phyloP scores from a whole-genome alignment of 2,329 filamentous ascomycete species.

The Penicillium sp. region DNA sequence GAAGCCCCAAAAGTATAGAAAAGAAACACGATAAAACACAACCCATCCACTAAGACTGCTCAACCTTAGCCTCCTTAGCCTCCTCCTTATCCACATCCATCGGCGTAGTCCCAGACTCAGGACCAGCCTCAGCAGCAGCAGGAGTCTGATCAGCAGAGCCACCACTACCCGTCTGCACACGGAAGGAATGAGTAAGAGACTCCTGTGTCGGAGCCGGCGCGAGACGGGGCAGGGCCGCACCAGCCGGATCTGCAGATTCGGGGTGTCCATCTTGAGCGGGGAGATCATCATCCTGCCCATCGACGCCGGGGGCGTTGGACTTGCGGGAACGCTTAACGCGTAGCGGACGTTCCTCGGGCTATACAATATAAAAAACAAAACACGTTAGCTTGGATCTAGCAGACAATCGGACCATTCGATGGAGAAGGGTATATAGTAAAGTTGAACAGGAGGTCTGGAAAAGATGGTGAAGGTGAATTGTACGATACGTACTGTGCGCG shows the following conservation, averaged over 20 bases:
- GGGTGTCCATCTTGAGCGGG: constrained; percentile 21
- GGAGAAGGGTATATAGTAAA: neutral
- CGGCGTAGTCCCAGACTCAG: constrained; percentile 32
- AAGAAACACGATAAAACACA: constrained; percentile 9
- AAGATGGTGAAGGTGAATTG: too few species aligned
- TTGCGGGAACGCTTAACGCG: constrained; percentile 46
- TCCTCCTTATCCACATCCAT: constrained; percentile 42
- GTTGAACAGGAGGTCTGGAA: too few species aligned
- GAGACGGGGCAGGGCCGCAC: constrained; percentile 35
- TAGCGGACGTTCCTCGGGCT: constrained; percentile 50
- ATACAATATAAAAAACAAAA: neutral
- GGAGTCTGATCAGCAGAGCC: constrained; percentile 28
- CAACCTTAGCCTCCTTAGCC: constrained; percentile 36
- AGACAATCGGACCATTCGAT: neutral
- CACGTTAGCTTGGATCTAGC: neutral
- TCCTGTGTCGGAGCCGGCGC: constrained; percentile 39
- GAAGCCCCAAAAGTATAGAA: neutral
- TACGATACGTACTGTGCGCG: constrained; percentile 40
- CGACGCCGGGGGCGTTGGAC: constrained; percentile 32
- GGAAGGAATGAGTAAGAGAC: constrained; percentile 41
- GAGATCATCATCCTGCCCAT: constrained; percentile 29
- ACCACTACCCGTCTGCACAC: constrained; percentile 33
- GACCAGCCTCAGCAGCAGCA: constrained; percentile 16
- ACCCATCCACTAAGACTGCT: constrained; percentile 20
- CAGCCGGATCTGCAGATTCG: constrained; percentile 20